Percentiles rank a stretch among this genome's conserved stretches.
Evolutionary conservation across 176 grass and related monocot genomes (phyloP).

Genomic region (Oryza rufipogon): DNA sequence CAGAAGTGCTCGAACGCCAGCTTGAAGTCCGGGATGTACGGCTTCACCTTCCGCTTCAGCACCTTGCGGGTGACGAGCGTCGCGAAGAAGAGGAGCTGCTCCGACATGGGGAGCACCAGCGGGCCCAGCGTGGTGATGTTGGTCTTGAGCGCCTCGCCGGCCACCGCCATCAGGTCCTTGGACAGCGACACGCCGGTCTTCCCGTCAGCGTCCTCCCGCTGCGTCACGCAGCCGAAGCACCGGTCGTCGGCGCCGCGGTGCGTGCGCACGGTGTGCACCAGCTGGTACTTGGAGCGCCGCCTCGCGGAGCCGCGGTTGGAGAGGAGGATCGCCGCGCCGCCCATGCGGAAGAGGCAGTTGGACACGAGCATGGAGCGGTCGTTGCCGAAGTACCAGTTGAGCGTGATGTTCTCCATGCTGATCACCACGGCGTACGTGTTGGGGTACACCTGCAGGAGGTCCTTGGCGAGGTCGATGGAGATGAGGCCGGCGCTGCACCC

Average conservation of each 20-base stretch:
- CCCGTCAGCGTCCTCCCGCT: conserved; percentile 38
- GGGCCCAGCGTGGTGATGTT: conserved; percentile 66
- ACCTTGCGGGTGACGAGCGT: conserved; percentile 42
- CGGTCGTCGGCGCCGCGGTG: conserved; percentile 63
- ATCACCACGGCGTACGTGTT: conserved; percentile 54
- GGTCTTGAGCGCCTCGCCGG: conserved; percentile 60
- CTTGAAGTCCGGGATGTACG: conserved; percentile 81
- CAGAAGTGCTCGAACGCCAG: conserved; percentile 76
- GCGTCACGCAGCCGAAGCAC: conserved; percentile 43
- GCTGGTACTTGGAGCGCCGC: conserved; percentile 56
- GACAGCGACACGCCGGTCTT: conserved; percentile 57
- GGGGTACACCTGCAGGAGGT: conserved; percentile 52
- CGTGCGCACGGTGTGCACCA: conserved; percentile 70
- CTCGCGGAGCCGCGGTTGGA: conserved; percentile 38
- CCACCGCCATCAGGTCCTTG: conserved; percentile 60
- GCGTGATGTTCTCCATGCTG: conserved; percentile 66
- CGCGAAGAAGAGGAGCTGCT: conserved; percentile 70
- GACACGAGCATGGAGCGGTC: conserved; percentile 60
- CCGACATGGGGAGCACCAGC: conserved; percentile 54
- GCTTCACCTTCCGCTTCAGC: conserved; percentile 49
- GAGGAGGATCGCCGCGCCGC: conserved; percentile 48
- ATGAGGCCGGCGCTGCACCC: conserved; percentile 61
- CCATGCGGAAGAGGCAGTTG: conserved; percentile 70
- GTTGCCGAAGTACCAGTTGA: conserved; percentile 72
- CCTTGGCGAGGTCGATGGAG: conserved; percentile 57